Base-by-base conservation (phyloP, 176 grass and related monocot species). In the Juncus effusus region DNA sequence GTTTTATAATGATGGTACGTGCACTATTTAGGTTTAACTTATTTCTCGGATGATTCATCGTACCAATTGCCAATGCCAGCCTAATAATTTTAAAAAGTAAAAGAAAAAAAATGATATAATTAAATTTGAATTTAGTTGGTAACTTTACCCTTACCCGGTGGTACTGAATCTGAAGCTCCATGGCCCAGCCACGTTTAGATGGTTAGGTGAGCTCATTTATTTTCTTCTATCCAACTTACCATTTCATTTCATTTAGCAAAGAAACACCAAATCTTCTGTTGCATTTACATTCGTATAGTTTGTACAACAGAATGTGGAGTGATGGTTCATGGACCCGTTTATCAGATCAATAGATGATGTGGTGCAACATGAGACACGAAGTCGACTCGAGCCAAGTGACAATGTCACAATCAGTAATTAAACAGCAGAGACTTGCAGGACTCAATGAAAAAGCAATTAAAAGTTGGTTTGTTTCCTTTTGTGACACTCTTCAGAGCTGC, bases 361-460 rank as follows among this genome's bases (percentile, higher is more conserved):
- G 3, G 37, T 5, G 42, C 16, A 39, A 52, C 49, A 52, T 52
- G 3, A 14, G 9, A 68, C 11, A 37, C 12, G 49, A 68, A 7
- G 54, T 68, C 64, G 38, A 1, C 35, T 13, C 2, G 42, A 54
- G 14, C 64, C 54, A 50, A 10, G 51, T 11, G 51, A 57, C n/a
- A 57, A 56, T 0, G 66, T 16, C 52, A 15, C 66, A 41, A 70
- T 70, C 51, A 70, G 16, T 70, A 70, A 70, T 41, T 70, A 56
- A 70, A 42, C 37, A 56, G 51, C 65, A 40, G 51, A 5, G 7
- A 56, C 66, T 63, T 70, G 28, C 6, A 57, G 66, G 51, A 70
- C 37, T 70, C 6, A 69, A 69, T 69, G 53, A 70, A 40, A 55
- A 70, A 40, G 36, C 10, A 42, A 70, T 40, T 28, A 56, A 56